Evolutionary conservation across 169 alveolate species (phyloP), one percentile per base, ranked within the genome.

Genomic region (Cryptosporidium tyzzeri): DNA sequence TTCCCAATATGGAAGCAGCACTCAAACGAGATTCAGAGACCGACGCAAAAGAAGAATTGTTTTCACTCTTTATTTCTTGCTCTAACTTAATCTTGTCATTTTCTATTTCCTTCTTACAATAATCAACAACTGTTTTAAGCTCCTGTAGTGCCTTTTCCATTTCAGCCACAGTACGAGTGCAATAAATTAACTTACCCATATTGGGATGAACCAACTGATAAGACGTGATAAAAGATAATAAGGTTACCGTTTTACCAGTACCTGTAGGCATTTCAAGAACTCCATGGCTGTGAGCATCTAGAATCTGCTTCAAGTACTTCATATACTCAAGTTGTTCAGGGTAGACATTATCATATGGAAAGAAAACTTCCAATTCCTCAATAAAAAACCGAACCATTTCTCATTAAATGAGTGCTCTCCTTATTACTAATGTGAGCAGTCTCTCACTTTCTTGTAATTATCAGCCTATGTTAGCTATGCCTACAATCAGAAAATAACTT

Each of bases 201-300:
- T 94, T 96, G 3, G 98, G 98, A 75, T 94, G 94, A 44, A 94
- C 92, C 70, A 95, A 93, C 86, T 96, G 98, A 85, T 96, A 97
- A 29, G 98, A 94, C 21, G 98, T 93, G 48, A 97, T 95, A 45
- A 97, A 92, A 33, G 99, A 95, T 61, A 98, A 92, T 48, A 98
- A 91, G n/a, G 99, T 96, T 51, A 97, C 99, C 9, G 99, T 98
- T 85, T 98, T 98, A 16, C 99, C 99, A 73, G 99, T 97, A 12
- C 99, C 99, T 16, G 99, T 98, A 35, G 99, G 99, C 99, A 97
- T 98, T 85, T 97, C 99, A 84, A 98, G 92, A 21, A 97, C 98
- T 31, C 97, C 99, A 86, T 98, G 99, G 71, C 99, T 99, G 84
- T 96, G 95, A 45, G 97, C 96, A 58, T 96, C 98, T 23, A 97